Evolutionary conservation across 495 filamentous ascomycete species (phyloP), one percentile per base, ranked within the genome.

Genomic region (Aspergillus leporis): DNA sequence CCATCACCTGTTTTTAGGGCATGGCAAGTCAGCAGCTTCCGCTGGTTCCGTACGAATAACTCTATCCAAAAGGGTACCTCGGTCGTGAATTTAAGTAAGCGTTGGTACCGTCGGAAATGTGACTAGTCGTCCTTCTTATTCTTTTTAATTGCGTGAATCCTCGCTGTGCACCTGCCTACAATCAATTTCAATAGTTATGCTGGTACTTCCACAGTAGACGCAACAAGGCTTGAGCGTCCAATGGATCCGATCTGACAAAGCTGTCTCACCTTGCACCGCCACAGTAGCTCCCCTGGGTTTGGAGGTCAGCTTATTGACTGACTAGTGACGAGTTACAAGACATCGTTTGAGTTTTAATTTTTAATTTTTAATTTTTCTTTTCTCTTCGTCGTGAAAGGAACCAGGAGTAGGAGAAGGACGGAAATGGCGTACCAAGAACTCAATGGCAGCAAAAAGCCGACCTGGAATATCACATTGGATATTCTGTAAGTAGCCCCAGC

Each of bases 401-500:
- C 31, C n/a, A 38, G 34, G 34, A 13, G 5, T 12, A 14, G 13
- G 3, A 21, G 21, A 47, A n/a, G 3, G 43, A 10, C 4, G 18
- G 43, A 47, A 1, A 47, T 47, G 43, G 2, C 43, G 7, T 47
- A 47, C 23, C 13, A 8, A 1, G 43, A 47, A 47, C 43, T 47
- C 21, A 7, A 47, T 21, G 8, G 6, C 8, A 19, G 43, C 18
- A 47, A 47, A 23, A 47, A 47, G 43, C 43, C 43, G 43, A 47
- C 43, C 23, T 47, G 43, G 43, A 47, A 47, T 23, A 47, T 50
- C 46, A 47, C 22, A 14, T 31, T 51, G 50, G 18, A 47, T 47
- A 56, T 58, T 16, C 22, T 63, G 57, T 63, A 54, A 10, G 51
- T 45, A 36, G n/a, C n/a, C n/a, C 9, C 13, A 8, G 8, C 34